These are phyloP conservation scores for Kingdonia uniflora DNA, from an alignment of 164 flowering plant species.

Conservation along the genomic window DNA sequence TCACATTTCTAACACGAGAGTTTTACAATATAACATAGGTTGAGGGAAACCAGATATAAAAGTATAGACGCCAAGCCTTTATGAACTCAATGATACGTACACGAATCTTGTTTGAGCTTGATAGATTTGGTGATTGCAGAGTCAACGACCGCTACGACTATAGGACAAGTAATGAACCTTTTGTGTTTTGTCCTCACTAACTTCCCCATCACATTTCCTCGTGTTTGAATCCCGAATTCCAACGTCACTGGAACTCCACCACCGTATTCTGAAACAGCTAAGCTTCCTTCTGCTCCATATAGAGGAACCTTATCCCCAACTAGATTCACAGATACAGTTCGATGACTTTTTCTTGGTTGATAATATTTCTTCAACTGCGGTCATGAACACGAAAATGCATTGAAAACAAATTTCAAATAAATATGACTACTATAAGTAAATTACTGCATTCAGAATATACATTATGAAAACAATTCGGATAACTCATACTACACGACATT, in stretches of 20 bases:
- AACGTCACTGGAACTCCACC: conserved; percentile 50
- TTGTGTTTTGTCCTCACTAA: conserved; percentile 54
- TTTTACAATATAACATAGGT: no score
- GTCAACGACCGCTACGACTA: conserved; percentile 39
- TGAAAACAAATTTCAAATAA: neutral
- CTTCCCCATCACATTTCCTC: conserved; percentile 84
- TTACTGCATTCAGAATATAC: no score
- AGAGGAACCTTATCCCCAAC: conserved; percentile 72
- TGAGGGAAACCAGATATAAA: no score
- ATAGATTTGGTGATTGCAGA: conserved; percentile 41
- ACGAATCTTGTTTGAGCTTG: conserved; percentile 44
- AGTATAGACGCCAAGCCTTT: no score
- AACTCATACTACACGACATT: no score
- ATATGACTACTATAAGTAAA: no score
- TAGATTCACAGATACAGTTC: conserved; percentile 36
- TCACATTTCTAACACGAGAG: no score
- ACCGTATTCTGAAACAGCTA: conserved; percentile 26
- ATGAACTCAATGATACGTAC: conserved; percentile 33
- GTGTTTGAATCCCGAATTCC: conserved; percentile 46
- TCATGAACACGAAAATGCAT: neutral
- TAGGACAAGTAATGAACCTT: conserved; percentile 34
- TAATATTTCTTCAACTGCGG: conserved; percentile 81
- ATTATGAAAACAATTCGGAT: no score
- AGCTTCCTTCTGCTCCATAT: conserved; percentile 79
- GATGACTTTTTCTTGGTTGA: conserved; percentile 78